Conservation (phyloP, 257 asterid genomes). For the Solanum dulcamara region DNA sequence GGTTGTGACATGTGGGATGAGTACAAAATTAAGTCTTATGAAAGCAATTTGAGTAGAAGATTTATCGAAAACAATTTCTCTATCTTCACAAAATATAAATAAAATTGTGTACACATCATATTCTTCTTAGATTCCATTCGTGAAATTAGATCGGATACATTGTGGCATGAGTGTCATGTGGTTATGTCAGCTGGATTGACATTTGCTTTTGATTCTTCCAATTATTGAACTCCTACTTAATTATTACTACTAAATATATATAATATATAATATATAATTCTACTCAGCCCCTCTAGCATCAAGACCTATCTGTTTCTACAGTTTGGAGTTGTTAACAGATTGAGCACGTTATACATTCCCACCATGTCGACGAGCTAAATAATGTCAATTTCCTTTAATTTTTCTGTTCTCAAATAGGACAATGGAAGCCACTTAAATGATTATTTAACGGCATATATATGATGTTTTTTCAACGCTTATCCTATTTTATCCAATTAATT, state of each 20-base stretch:
- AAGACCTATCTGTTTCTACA: not conserved
- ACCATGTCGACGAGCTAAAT: not conserved
- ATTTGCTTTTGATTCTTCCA: not conserved
- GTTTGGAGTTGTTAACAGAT: not conserved
- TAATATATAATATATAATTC: not conserved
- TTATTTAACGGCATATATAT: not conserved
- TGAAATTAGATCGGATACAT: not conserved
- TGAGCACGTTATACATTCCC: not conserved
- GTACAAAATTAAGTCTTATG: not conserved
- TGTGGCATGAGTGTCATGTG: constrained; percentile 7
- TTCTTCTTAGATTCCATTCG: not conserved
- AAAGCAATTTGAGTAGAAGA: not conserved
- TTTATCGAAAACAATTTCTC: not conserved
- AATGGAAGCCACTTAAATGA: not conserved
- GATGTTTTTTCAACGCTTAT: not conserved
- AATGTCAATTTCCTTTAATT: not conserved
- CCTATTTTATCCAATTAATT: not conserved
- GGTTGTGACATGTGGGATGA: too few relatives aligned
- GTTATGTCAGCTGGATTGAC: not conserved
- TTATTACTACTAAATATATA: not conserved
- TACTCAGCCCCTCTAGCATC: not conserved
- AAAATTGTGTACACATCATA: not conserved
- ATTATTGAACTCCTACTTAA: not conserved
- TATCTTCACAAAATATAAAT: not conserved
- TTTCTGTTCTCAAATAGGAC: not conserved